Percentiles rank a stretch among this genome's conserved stretches.
phyloP scores from a whole-genome alignment of 768 basidiomycete genomes.

The Zangia roseola region DNA sequence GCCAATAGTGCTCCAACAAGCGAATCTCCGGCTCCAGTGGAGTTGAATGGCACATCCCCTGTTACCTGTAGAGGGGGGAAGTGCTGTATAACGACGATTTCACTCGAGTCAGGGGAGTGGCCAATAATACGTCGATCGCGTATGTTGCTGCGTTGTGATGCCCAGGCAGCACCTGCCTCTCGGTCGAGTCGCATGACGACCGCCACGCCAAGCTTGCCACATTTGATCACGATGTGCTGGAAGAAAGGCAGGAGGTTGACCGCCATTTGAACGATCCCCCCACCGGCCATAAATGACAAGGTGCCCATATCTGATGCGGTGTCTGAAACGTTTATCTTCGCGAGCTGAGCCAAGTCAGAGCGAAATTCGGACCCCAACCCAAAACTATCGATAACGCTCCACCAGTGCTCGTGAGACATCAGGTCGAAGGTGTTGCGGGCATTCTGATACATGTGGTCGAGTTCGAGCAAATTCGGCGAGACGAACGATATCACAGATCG shows the following conservation, averaged over 20 bases:
- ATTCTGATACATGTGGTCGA: conserved; percentile 55
- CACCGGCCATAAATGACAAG: conserved; percentile 60
- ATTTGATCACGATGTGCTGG: conserved; percentile 81
- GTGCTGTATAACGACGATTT: conserved; percentile 66
- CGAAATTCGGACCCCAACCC: conserved; percentile 68
- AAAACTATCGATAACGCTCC: conserved; percentile 62
- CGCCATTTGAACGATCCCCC: conserved; percentile 79
- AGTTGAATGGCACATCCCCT: conserved; percentile 49
- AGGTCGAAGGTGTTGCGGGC: conserved; percentile 48
- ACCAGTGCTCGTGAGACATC: conserved; percentile 58
- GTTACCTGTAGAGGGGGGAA: conserved; percentile 57
- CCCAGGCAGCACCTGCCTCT: conserved; percentile 49
- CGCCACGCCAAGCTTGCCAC: conserved; percentile 67
- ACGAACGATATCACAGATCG: conserved; percentile 61
- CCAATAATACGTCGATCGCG: conserved; percentile 50
- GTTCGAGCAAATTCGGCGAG: conserved; percentile 86
- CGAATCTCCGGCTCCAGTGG: conserved; percentile 92
- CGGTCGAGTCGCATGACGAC: conserved; percentile 55
- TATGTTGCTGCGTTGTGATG: conserved; percentile 44
- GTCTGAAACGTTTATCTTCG: conserved; percentile 45
- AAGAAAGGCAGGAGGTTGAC: conserved; percentile 83
- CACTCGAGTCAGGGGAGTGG: conserved; percentile 42
- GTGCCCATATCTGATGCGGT: conserved; percentile 40
- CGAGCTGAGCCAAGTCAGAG: conserved; percentile 60
- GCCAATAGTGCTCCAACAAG: conserved; percentile 85